Evolutionary conservation across 768 basidiomycete genomes (phyloP), one percentile per base, ranked within the genome.

Genomic region (Boletus huronensis): DNA sequence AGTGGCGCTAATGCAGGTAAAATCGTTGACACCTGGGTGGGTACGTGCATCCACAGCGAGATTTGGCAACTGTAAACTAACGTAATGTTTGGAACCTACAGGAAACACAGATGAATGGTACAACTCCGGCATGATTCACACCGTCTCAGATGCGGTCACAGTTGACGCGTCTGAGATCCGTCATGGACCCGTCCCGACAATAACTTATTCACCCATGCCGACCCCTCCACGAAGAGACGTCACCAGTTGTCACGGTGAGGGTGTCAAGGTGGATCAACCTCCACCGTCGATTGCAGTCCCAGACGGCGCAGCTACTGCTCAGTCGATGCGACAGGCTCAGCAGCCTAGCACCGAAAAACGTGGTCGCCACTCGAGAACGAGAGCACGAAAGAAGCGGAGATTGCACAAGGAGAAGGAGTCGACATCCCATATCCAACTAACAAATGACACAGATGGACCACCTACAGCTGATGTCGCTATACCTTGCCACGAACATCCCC

Each of bases 1-100:
- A 71, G 61, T 45, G 69, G 63, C 17, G 48, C 41, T 44, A 59
- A 68, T 52, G 53, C 63, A 53, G 65, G 71, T 47, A 50, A 60
- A 52, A 44, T 69, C 32, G 48, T 81, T 9, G 65, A 81, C 58
- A 77, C 77, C 21, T 79, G 77, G 74, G 56, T 64, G 47, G 59
- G 79, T 79, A 50, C 59, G 72, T 52, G 41, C 28, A 35, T 50
- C 10, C 34, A 32, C 28, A 40, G 26, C 32, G 25, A 16, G 41
- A 10, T 35, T 35, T 38, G 11, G 23, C 5, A n/a, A 36, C 17
- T 13, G 23, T 17, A 40, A 11, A 28, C 28, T 49, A 16, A 63
- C 38, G 28, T 50, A 14, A 14, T 21, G 6, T 31, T 34, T 32
- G 16, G 56, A 9, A 21, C n/a, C 11, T 50, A 38, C 43, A 66